Evolutionary conservation across 2,329 filamentous ascomycete genomes (phyloP), one percentile per base, ranked within the genome.

Genomic region (Penicillium sp.): DNA sequence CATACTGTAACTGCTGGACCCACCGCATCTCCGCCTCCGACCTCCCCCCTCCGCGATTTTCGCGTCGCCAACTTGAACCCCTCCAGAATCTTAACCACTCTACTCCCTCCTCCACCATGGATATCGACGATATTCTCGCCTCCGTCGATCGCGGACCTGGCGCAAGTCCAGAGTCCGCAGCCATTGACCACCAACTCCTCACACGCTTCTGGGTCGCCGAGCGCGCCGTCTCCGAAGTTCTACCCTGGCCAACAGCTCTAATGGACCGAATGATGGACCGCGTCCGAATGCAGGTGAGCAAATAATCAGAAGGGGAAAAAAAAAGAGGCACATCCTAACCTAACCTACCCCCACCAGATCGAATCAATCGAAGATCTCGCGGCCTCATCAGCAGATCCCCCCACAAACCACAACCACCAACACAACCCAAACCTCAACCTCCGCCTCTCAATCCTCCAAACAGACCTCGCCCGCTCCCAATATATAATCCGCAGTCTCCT

Each of bases 131-230:
- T 70, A 91, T 92, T 62, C 82, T 92, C 57, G 85, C 85, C 66
- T 86, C 88, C 67, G 86, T 92, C 63, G 87, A 91, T 72, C 85
- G 83, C 46, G 72, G 78, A 55, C 77, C 84, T 62, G 72, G 68
- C 56, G 68, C 68, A 40, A 71, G 65, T 14, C 67, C 67, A 5
- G 71, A 74, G 56, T 74, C 73, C 46, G 61, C 71, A 10, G 67
- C 69, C 11, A 63, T 86, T 67, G 93, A 97, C 75, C 82, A 97
- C 63, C 92, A 97, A 73, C 86, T 90, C 49, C 79, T 99, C 64
- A 97, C 93, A 64, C 88, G 93, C 67, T 89, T 88, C 66, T 99
- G 93, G 93, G 85, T 97, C 40, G 91, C 93, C 39, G 95, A 99
- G 75, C 86, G 94, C 64, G 90, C 89, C 52, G 88, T 91, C 40